Percentiles rank a stretch among this genome's conserved stretches.
These are phyloP conservation scores for Euclidium syriacum DNA, from an alignment of 345 rosid genomes.

Conservation along the genomic window DNA sequence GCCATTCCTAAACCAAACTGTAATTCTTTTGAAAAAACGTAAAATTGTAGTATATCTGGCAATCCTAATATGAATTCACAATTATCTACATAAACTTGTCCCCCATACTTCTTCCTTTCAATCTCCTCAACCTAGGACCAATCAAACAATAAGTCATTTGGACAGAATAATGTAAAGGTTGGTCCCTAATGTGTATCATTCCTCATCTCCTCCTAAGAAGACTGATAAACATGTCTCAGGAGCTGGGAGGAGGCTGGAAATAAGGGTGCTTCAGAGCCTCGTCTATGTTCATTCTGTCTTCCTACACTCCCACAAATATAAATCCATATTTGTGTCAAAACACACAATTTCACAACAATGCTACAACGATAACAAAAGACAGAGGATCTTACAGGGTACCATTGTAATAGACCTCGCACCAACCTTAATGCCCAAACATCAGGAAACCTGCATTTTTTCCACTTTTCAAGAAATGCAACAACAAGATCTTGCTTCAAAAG, in stretches of 20 bases:
- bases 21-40: too few species aligned
- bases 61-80: background rate
- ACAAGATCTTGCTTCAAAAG: background rate
- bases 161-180: too few species aligned
- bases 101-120: too few species aligned
- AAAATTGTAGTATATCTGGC: too few species aligned
- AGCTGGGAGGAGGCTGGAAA: constrained; percentile 47
- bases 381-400: constrained; percentile 72
- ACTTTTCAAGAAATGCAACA: constrained; percentile 11
- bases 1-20: too few species aligned
- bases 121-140: background rate
- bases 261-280: constrained; percentile 83
- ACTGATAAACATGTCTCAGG: too few species aligned
- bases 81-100: background rate
- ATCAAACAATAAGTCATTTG: background rate
- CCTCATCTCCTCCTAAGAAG: too few species aligned
- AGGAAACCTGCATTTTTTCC: constrained; percentile 62
- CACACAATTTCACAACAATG: background rate
- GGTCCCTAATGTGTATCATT: too few species aligned
- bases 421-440: constrained; percentile 79
- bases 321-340: background rate
- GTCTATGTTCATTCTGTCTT: constrained; percentile 59
- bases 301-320: constrained; percentile 32
- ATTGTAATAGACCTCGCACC: constrained; percentile 68
- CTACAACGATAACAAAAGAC: background rate